A percentile compares a stretch with the other conserved stretches of the same genome.
Evolutionary conservation across 495 filamentous ascomycete species (phyloP).

Genomic region (Aspergillus cristatus): DNA sequence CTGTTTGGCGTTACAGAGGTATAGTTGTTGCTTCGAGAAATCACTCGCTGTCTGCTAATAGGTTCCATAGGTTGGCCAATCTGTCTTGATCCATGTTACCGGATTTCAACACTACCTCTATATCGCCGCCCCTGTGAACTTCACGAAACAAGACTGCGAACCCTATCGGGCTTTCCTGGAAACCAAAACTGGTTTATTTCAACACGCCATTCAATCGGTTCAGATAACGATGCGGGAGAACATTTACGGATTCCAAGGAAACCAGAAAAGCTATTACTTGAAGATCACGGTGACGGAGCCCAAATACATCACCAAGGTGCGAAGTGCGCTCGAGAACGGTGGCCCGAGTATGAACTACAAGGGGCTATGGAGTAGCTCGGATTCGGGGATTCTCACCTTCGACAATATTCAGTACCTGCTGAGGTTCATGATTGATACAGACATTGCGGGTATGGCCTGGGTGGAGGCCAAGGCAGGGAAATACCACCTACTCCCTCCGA

Average conservation of each 20-base stretch:
- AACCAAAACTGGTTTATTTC: constrained; percentile 52
- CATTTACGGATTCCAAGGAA: constrained; percentile 86
- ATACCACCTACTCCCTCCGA: constrained; percentile 54
- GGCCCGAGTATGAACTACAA: constrained; percentile 67
- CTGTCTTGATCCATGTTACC: constrained; percentile 88
- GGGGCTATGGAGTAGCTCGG: constrained; percentile 68
- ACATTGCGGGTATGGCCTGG: constrained; percentile 94
- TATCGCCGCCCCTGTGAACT: constrained; percentile 76
- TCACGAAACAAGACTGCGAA: constrained; percentile 65
- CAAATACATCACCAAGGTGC: constrained; percentile 64
- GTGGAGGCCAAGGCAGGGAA: constrained; percentile 70
- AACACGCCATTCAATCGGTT: constrained; percentile 60
- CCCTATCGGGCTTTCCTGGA: constrained; percentile 72
- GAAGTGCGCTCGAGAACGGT: constrained; percentile 61
- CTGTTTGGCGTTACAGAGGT: constrained; percentile 97
- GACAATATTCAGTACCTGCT: constrained; percentile 93
- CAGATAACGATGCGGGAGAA: constrained; percentile 76
- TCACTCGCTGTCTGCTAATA: constrained; percentile 6
- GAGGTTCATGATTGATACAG: constrained; percentile 95
- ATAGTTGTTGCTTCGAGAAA: constrained; percentile 3
- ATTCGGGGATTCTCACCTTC: constrained; percentile 70
- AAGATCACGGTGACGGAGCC: constrained; percentile 89
- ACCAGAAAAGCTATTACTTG: constrained; percentile 81
- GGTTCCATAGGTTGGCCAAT: constrained; percentile 60
- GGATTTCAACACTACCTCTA: constrained; percentile 97